A percentile compares a stretch with the other conserved stretches of the same genome.
Evolutionary conservation across 192 early-diverging fungal species (phyloP).

Genomic region (Linnemannia exigua): DNA sequence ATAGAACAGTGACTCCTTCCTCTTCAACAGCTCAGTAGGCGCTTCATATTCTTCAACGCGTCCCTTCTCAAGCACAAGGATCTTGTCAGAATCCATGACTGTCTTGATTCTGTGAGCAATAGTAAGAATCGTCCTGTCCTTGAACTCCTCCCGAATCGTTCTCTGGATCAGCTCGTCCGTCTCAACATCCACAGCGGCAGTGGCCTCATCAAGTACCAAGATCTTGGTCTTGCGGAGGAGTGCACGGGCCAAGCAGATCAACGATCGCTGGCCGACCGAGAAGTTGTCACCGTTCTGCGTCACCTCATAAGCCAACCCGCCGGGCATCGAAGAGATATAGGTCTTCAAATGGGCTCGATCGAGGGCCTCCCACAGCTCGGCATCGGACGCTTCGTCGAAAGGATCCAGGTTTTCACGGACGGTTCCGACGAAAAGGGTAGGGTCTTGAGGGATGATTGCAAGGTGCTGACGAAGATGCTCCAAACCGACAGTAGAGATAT

Average conservation of each 20-base stretch:
- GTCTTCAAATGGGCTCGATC: slow-evolving; percentile 76
- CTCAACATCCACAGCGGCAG: slow-evolving; percentile 69
- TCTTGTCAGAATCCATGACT: slow-evolving; percentile 59
- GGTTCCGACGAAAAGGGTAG: slow-evolving; percentile 73
- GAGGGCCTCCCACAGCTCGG: slow-evolving; percentile 79
- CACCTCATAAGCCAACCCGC: slow-evolving; percentile 75
- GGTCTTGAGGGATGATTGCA: slow-evolving; percentile 86
- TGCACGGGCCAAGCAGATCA: slow-evolving; percentile 78
- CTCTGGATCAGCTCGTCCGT: slow-evolving; percentile 56
- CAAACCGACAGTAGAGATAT: slow-evolving; percentile 65
- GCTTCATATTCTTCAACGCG: slow-evolving; percentile 48
- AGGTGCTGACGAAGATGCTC: slow-evolving; percentile 69
- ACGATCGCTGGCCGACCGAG: slow-evolving; percentile 82
- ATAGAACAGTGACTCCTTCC: slow-evolving; percentile 46
- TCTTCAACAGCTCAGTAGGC: slow-evolving; percentile 60
- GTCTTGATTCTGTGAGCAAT: slow-evolving; percentile 68
- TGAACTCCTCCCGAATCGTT: slow-evolving; percentile 58
- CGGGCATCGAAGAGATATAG: slow-evolving; percentile 71
- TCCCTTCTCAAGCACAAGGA: slow-evolving; percentile 56
- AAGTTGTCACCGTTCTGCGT: slow-evolving; percentile 88
- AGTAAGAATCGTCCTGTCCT: slow-evolving; percentile 62
- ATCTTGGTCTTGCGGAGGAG: slow-evolving; percentile 79
- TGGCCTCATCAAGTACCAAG: slow-evolving; percentile 89
- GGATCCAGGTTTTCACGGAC: slow-evolving; percentile 72
- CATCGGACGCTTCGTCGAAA: slow-evolving; percentile 62